phyloP scores from a whole-genome alignment of 2,329 filamentous ascomycete species.

The Cercospora zeina region DNA sequence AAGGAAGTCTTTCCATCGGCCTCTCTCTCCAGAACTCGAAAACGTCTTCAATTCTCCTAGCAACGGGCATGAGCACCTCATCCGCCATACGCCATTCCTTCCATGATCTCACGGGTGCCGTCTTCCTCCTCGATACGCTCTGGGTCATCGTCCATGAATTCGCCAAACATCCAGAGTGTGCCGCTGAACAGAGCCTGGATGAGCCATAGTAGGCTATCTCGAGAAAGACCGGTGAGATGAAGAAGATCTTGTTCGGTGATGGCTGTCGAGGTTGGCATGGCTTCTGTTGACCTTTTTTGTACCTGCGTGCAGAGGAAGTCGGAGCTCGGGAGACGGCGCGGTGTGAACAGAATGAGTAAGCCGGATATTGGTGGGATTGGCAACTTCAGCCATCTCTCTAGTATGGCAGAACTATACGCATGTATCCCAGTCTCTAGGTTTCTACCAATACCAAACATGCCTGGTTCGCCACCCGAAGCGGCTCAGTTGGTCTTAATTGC shows the following conservation, averaged over 20 bases:
- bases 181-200: slow-evolving; percentile 22
- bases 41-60: not conserved
- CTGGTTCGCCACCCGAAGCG: not conserved
- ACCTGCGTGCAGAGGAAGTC: not conserved
- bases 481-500: not conserved
- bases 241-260: slow-evolving; percentile 22
- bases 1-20: not conserved
- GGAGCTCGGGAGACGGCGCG: not conserved
- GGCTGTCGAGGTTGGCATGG: slow-evolving; percentile 10
- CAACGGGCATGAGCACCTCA: not conserved
- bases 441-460: not conserved
- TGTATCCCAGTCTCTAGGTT: not conserved
- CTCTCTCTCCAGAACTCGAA: not conserved
- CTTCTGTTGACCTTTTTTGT: not conserved
- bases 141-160: slow-evolving; percentile 21
- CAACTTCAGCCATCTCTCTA: not conserved
- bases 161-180: slow-evolving; percentile 24
- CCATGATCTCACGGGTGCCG: slow-evolving; percentile 11
- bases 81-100: slow-evolving; percentile 16
- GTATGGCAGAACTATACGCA: no score
- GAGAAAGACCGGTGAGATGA: slow-evolving; percentile 14
- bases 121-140: slow-evolving; percentile 8
- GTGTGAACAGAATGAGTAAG: not conserved
- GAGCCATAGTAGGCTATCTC: slow-evolving; percentile 21
- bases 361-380: not conserved